Evolutionary conservation across 2,329 filamentous ascomycete genomes (phyloP), one percentile per base, ranked within the genome.

Genomic region (Aspergillus phoenicis): DNA sequence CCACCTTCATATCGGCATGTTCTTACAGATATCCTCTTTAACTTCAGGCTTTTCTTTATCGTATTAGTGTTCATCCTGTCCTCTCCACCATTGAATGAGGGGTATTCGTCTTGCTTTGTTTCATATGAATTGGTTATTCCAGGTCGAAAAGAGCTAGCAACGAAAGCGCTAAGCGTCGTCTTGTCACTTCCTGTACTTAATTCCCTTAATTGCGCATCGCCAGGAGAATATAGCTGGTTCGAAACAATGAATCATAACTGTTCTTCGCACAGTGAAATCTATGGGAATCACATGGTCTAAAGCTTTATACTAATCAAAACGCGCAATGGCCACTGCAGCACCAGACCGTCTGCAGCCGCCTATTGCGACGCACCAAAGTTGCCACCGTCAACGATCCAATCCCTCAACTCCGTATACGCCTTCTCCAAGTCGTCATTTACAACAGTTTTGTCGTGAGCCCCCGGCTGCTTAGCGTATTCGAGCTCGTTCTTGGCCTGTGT

Each of bases 401-500:
- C 77, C 65, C 81, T 85, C 68, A 86, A 75, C 66, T 85, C 82
- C 57, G 63, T 62, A 73, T 84, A 87, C 1, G 85, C 83, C 66
- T 75, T 81, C 62, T 88, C 85, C 59, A 88, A 69, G 68, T 88
- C 84, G 72, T 89, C 86, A 71, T 90, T 90, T 48, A 89, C 82
- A 60, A 90, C 83, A 63, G 87, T 83, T 71, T 84, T 81, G 70
- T 90, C 87, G 73, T 88, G 85, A 8, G 86, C 85, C 17, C 89
- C 89, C 0, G 86, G 85, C 2, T 84, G 85, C 77, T 88, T 84
- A 45, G 89, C 82, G 73, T 85, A 95, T 64, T 88, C 89, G 63
- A 96, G 82, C 81, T 96, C 91, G 52, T 86, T 82, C 75, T 84
- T 83, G 2, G 91, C 91, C 76, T 92, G 91, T 11, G 80, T 78